Conservation (phyloP, 2,329 filamentous ascomycete genomes). For the Ophiostoma perfectum region DNA sequence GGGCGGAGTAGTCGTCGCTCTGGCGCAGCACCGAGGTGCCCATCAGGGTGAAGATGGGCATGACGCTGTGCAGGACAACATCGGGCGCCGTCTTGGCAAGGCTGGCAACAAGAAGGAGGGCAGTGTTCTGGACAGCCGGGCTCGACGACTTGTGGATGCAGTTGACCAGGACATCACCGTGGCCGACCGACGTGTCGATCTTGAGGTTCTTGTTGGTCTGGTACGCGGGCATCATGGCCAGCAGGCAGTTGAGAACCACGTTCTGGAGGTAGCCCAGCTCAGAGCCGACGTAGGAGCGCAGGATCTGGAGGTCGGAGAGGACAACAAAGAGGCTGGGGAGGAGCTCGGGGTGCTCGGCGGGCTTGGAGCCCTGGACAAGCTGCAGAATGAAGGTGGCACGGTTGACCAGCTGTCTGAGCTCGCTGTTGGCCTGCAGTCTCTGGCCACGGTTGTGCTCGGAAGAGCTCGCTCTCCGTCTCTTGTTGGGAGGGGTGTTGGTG, state of each 20-base stretch:
- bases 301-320: slow-evolving; percentile 80
- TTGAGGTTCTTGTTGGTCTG: slow-evolving; percentile 56
- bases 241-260: slow-evolving; percentile 72
- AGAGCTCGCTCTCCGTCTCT: slow-evolving; percentile 72
- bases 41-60: slow-evolving; percentile 99
- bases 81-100: slow-evolving; percentile 85
- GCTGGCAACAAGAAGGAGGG: slow-evolving; percentile 79
- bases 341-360: slow-evolving; percentile 68
- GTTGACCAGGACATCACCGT: slow-evolving; percentile 86
- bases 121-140: slow-evolving; percentile 88
- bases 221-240: slow-evolving; percentile 76
- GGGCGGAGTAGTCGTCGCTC: slow-evolving; percentile 92
- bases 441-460: slow-evolving; percentile 59
- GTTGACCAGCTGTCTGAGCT: slow-evolving; percentile 62
- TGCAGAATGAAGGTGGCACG: slow-evolving; percentile 84
- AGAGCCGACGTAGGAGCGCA: slow-evolving; percentile 73
- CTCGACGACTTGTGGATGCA: slow-evolving; percentile 89
- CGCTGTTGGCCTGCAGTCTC: slow-evolving; percentile 56
- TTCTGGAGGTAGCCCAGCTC: slow-evolving; percentile 88
- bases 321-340: slow-evolving; percentile 75
- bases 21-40: slow-evolving; percentile 84
- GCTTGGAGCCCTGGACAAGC: slow-evolving; percentile 73
- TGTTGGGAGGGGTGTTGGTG: slow-evolving; percentile 66
- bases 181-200: slow-evolving; percentile 72
- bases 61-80: slow-evolving; percentile 89